phyloP scores from a whole-genome alignment of 768 basidiomycete genomes.

The Albatrellus ellisii region DNA sequence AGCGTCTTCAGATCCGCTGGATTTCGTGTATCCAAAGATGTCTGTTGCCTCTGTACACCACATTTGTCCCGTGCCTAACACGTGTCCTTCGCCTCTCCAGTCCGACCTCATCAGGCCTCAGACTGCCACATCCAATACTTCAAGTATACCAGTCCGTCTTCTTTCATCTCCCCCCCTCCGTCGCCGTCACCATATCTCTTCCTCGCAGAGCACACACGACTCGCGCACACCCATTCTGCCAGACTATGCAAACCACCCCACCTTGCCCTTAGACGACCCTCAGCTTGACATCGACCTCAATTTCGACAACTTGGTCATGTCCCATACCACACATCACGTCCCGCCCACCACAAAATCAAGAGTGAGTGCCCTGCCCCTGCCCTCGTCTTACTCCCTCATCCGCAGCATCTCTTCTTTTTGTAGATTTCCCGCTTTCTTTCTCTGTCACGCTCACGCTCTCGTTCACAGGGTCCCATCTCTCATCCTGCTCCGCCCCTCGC shows the following conservation, averaged over 20 bases:
- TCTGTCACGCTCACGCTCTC: slow-evolving; percentile 58
- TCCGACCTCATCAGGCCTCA: slow-evolving; percentile 11
- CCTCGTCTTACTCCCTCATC: neutral
- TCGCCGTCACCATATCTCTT: slow-evolving; percentile 1
- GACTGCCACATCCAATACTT: slow-evolving; percentile 12
- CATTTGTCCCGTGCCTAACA: slow-evolving; percentile 21
- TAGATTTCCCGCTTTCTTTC: slow-evolving; percentile 37
- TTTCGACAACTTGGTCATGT: slow-evolving; percentile 5
- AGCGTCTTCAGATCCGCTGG: slow-evolving; percentile 22
- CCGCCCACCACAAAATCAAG: neutral
- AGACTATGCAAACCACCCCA: slow-evolving; percentile 14
- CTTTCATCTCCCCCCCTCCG: slow-evolving; percentile 4
- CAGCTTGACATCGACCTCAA: slow-evolving; percentile 9
- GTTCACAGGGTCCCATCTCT: slow-evolving; percentile 20
- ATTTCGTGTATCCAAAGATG: slow-evolving; percentile 24
- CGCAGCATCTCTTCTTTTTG: slow-evolving; percentile 35
- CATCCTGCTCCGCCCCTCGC: slow-evolving; percentile 16
- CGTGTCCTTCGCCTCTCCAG: slow-evolving; percentile 19
- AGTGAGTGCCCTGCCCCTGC: neutral
- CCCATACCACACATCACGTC: slow-evolving; percentile 2
- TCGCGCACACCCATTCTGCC: slow-evolving; percentile 9
- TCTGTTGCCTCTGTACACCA: slow-evolving; percentile 15
- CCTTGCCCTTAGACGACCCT: slow-evolving; percentile 8
- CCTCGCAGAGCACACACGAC: slow-evolving; percentile 14
- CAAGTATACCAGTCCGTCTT: slow-evolving; percentile 8